Evolutionary conservation across 2,329 filamentous ascomycete species (phyloP), one percentile per base, ranked within the genome.

Genomic region (Ascochyta fabae): DNA sequence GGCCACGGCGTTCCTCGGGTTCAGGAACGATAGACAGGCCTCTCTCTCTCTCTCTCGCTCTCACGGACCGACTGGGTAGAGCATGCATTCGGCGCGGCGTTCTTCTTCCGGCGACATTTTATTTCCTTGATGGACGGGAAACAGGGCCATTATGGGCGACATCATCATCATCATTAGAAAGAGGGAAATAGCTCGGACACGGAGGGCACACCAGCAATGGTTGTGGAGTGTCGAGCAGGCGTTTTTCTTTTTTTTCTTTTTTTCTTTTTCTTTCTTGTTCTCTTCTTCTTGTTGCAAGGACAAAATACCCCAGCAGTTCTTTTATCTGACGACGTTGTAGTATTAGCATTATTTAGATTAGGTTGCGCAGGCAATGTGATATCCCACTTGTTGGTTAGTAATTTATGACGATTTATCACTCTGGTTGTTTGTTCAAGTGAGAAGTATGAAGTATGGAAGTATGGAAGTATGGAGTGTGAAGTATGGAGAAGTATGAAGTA

Each of bases 241-340:
- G 66, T 69, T 68, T 64, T 40, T 48, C 16, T 48, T 26, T 39
- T 38, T 13, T 16, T 31, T 33, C 48, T 59, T 45, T 69, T 66
- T 62, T 44, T 48, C 15, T 48, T 24, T 29, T 27, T 36, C 6
- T 31, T 24, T 51, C 56, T 48, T 13, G 16, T 16, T 16, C 16
- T 16, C 16, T 31, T 10, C 10, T 31, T 31, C 12, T 15, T 13
- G 10, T 15, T 31, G 45, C 39, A 60, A 59, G 58, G 59, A 64
- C 59, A 61, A 29, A 67, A 68, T 68, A 68, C 66, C 66, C 62
- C 60, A 48, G 59, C 57, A 58, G 55, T 59, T 57, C 39, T 48
- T 50, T 46, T 22, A 26, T 35, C 35, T 19, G 19, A 19, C 19
- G 19, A 19, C 19, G 19, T 19, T 19, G 19, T 19, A 19, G 19